Base-by-base conservation (phyloP, 2,329 filamentous ascomycete species). In the Penicillium sp. region DNA sequence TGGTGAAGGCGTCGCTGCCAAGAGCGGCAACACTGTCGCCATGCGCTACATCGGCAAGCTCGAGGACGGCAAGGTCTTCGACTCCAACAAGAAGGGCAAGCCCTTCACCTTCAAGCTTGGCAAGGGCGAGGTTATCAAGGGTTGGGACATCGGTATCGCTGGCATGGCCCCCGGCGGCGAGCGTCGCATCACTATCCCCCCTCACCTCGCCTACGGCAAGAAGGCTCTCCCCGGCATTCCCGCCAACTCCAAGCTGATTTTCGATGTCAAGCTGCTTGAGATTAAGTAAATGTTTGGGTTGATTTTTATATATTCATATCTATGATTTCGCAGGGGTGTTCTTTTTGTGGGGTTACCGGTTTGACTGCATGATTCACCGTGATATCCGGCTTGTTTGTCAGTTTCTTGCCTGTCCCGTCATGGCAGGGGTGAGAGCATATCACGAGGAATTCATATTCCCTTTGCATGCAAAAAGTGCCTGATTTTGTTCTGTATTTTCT, bases 11-110 rank as follows among this genome's bases (percentile, higher is more conserved):
- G 88, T 89, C 64, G 87, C 86, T 56, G 92, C 89, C 64, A 98
- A 98, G 89, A 89, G 87, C 72, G 94, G 95, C 65, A 90, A 96
- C 82, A 89, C 86, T 67, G 89, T 99, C 62, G 88, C 92, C 72
- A 95, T 99, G 87, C 88, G 95, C 74, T 99, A 99, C 82, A 98
- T 99, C 71, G 95, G 95, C 78, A 99, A 99, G 85, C 89, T 95
- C 63, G 86, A 89, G 73, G 90, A 96, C 78, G 92, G 92, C 79
- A 96, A 97, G 82, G 88, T 96, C 68, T 99, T 99, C 73, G 94
- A 98, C 79, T 91, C 92, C 78, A 98, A 99, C 86, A 99, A 98
- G 86, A 97, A 96, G 83, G 95, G 95, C 71, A 93, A 96, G 83
- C 94, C 96, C 59, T 99, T 99, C 82, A 85, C 85, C 67, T 98